These are phyloP conservation scores for Pseudonitzschia delicatissima DNA, from an alignment of 108 stramenopile species.

Conservation along the genomic window DNA sequence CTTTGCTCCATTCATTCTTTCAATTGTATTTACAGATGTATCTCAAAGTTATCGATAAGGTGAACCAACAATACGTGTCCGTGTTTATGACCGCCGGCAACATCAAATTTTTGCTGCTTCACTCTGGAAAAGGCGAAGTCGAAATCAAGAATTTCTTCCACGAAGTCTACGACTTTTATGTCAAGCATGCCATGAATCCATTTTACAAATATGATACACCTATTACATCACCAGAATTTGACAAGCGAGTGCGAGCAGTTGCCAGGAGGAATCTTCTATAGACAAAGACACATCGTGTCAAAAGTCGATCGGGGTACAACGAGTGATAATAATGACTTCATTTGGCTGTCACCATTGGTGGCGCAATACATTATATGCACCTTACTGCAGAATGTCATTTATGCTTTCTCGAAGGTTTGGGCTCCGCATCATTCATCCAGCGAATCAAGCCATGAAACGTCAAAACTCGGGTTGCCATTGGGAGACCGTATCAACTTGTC, in stretches of 20 bases:
- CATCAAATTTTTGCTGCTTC: slow-evolving; percentile 89
- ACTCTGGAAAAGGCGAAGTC: slow-evolving; percentile 84
- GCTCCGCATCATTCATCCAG: no score
- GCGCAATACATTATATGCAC: no score
- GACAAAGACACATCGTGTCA: no score
- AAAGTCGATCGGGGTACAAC: no score
- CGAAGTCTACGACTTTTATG: slow-evolving; percentile 92
- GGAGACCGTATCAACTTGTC: no score
- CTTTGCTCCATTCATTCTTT: no score
- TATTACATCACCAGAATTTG: slow-evolving; percentile 83
- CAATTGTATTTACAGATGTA: slow-evolving; percentile 76
- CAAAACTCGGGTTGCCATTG: no score
- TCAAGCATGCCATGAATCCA: slow-evolving; percentile 94
- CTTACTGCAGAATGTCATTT: no score
- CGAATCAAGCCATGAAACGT: no score
- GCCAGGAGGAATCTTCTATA: slow-evolving; percentile 36
- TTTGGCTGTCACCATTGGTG: not conserved
- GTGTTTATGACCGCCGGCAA: slow-evolving; percentile 90
- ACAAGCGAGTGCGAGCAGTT: slow-evolving; percentile 71
- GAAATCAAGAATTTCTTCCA: slow-evolving; percentile 86
- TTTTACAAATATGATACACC: slow-evolving; percentile 92
- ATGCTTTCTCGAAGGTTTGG: no score
- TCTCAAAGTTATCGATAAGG: slow-evolving; percentile 89
- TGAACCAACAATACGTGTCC: slow-evolving; percentile 92
- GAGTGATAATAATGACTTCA: not conserved